phyloP scores from a whole-genome alignment of 2,329 filamentous ascomycete species.

The Epichloe gansuensis region DNA sequence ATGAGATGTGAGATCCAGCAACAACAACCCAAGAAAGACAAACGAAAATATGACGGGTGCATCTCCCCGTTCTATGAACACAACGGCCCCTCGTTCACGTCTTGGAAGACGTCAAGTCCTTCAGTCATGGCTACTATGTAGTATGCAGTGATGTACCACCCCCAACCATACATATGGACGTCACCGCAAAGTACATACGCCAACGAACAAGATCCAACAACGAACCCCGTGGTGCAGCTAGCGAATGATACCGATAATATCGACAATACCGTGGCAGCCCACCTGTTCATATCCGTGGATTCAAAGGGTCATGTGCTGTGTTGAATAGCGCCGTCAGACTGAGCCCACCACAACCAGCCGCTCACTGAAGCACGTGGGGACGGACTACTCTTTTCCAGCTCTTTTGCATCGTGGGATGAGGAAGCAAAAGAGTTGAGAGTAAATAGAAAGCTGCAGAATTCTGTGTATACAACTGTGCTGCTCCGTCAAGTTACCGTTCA shows the following conservation, averaged over 20 bases:
- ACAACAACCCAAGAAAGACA: no score
- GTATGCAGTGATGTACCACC: no score
- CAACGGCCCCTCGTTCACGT: no score
- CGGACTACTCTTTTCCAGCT: not conserved
- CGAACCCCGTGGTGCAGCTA: slow-evolving; percentile 19
- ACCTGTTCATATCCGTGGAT: slow-evolving; percentile 9
- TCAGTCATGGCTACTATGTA: no score
- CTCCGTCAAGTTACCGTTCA: not conserved
- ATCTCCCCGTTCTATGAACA: no score
- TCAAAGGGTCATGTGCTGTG: slow-evolving; percentile 10
- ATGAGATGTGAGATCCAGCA: no score
- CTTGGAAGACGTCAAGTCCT: no score
- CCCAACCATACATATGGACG: not conserved
- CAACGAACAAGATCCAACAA: slow-evolving; percentile 18
- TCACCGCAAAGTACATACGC: slow-evolving; percentile 4
- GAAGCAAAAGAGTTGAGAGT: not conserved
- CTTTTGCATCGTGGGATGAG: not conserved
- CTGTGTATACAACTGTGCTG: no score
- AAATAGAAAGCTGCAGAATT: not conserved
- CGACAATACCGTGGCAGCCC: slow-evolving; percentile 7
- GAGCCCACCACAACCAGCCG: not conserved
- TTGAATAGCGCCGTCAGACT: slow-evolving; percentile 1
- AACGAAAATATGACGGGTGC: no score
- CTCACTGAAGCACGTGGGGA: slow-evolving; percentile 14
- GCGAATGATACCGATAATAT: slow-evolving; percentile 14